Base-by-base conservation (phyloP, 805 yeast species). In the Saccharomycopsis oosterbeekiorum region DNA sequence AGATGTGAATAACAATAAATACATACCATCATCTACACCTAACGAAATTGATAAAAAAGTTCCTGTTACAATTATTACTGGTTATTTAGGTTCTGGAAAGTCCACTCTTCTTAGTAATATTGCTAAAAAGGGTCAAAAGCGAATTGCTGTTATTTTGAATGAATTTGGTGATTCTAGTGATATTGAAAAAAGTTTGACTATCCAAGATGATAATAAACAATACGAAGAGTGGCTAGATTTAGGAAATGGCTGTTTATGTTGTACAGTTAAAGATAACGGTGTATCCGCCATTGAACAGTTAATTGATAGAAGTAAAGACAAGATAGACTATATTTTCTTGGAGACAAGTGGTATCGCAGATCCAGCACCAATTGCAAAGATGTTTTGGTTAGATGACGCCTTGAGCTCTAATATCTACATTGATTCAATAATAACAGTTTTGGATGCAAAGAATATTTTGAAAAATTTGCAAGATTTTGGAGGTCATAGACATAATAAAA, bases 341-440 rank as follows among this genome's bases (percentile, higher is more conserved):
- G 99, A 94, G 70, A 94, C 99, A 0, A 90, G 97, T 0, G 99
- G 99, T 0, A 80, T 94, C 15, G 99, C 99, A 0, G 98, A 94
- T 70, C 99, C 99, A 0, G 97, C 92, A 0, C 98, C 98, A 0
- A 90, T 94, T 34, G 97, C 97, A 4, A 83, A 85, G 65, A 93
- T 93, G 97, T 94, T 94, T 73, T 94, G 99, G 99, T 78, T 92
- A 37, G 99, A 94, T 71, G 93, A 89, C 26, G 97, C 92, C 0
- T 76, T 94, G 62, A 80, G 85, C 15, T 85, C 96, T 3, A 85
- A 84, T 66, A 90, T 94, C 1, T 88, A 89, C 70, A 85, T 94
- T 39, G 98, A 93, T 72, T 97, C 97, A 0, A 89, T 93, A 4
- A 80, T 94, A 14, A 88, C 97, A 0, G 97, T 93, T 1, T 76